Percentiles rank a stretch among this genome's conserved stretches.
Evolutionary conservation across 2,329 filamentous ascomycete species (phyloP).

Genomic region (Didymella keratinophila): DNA sequence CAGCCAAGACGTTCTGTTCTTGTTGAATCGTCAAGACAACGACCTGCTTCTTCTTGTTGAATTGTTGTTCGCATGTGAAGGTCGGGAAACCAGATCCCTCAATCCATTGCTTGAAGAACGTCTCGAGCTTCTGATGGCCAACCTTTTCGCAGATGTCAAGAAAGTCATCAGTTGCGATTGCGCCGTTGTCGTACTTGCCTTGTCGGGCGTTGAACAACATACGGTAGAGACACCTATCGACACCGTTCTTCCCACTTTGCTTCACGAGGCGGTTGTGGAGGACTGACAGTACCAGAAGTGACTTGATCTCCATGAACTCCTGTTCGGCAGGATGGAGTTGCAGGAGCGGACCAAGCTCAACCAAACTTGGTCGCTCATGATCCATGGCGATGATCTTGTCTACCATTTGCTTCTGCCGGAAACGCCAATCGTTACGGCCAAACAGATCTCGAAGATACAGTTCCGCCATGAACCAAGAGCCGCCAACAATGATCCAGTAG

Average conservation of each 20-base stretch:
- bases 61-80: constrained; percentile 85
- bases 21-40: constrained; percentile 92
- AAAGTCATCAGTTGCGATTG: constrained; percentile 79
- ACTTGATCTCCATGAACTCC: constrained; percentile 91
- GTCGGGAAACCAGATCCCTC: constrained; percentile 86
- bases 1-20: constrained; percentile 41
- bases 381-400: constrained; percentile 85
- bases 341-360: constrained; percentile 78
- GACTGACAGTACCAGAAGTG: constrained; percentile 89
- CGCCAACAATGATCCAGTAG: constrained; percentile 87
- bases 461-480: constrained; percentile 94
- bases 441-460: constrained; percentile 89
- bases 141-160: constrained; percentile 86
- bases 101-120: constrained; percentile 95
- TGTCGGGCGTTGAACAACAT: constrained; percentile 87
- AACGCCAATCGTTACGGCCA: constrained; percentile 94
- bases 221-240: constrained; percentile 84
- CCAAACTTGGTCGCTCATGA: constrained; percentile 80
- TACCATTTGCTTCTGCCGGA: constrained; percentile 83
- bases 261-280: constrained; percentile 91
- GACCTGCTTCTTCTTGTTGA: constrained; percentile 97
- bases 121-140: constrained; percentile 83
- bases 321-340: constrained; percentile 84
- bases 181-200: constrained; percentile 73
- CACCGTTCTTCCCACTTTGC: constrained; percentile 81